Evolutionary conservation across 345 rosid genomes (phyloP).

Genomic region (Populus ilicifolia): DNA sequence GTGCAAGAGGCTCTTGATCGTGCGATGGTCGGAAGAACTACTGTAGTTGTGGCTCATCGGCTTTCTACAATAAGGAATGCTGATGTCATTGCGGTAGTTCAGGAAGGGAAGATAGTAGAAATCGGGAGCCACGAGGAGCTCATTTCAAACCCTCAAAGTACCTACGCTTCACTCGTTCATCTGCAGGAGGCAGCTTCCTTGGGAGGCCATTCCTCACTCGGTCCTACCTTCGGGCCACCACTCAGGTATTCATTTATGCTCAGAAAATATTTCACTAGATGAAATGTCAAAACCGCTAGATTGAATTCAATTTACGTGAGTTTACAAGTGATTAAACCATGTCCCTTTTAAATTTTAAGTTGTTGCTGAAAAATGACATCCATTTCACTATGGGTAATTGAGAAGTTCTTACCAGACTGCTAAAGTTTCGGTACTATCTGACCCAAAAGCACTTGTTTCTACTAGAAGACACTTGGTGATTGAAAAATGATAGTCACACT

Average conservation of each 20-base stretch:
- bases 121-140: slow-evolving; percentile 88
- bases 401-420: background rate
- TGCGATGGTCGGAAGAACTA: slow-evolving; percentile 92
- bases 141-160: slow-evolving; percentile 54
- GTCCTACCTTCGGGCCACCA: slow-evolving; percentile 49
- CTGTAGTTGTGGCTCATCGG: slow-evolving; percentile 85
- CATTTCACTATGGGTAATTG: background rate
- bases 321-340: background rate
- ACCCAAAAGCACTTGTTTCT: background rate
- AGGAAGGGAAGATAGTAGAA: slow-evolving; percentile 75
- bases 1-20: slow-evolving; percentile 94
- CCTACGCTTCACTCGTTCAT: slow-evolving; percentile 68
- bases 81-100: slow-evolving; percentile 78
- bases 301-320: background rate
- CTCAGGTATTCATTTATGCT: slow-evolving; percentile 46
- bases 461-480: background rate
- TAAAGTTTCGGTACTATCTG: background rate
- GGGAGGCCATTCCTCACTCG: slow-evolving; percentile 60
- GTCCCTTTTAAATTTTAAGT: background rate
- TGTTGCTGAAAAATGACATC: background rate
- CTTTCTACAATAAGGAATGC: slow-evolving; percentile 90
- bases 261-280: background rate
- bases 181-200: slow-evolving; percentile 71
- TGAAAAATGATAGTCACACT: background rate
- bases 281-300: background rate